Evolutionary conservation across 805 yeast genomes (phyloP).

Genomic region (Candida pseudofarinosa): DNA sequence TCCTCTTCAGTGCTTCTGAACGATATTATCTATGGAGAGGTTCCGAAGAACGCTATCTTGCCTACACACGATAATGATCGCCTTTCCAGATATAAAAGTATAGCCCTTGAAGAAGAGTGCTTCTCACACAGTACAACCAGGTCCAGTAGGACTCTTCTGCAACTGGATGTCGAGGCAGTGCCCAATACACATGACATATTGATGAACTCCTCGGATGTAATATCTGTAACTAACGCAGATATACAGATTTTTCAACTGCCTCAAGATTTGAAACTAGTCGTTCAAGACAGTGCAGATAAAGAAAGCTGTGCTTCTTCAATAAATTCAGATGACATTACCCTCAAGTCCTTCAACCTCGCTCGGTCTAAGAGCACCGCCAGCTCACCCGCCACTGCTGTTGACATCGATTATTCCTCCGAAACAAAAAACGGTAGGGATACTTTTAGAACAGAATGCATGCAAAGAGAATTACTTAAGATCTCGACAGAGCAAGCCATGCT

Average conservation of each 20-base stretch:
- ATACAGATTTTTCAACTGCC: slow-evolving; percentile 6
- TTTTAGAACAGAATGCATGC: background rate
- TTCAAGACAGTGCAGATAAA: background rate
- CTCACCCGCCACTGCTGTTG: background rate
- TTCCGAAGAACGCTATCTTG: background rate
- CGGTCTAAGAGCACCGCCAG: background rate
- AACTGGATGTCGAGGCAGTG: background rate
- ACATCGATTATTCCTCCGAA: no score
- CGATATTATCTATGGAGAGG: background rate
- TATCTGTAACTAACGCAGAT: slow-evolving; percentile 9
- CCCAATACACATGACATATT: background rate
- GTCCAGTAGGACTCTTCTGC: no score
- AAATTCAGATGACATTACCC: background rate
- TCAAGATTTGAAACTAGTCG: background rate
- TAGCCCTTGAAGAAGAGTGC: background rate
- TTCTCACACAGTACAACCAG: background rate
- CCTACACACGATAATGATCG: slow-evolving; percentile 12
- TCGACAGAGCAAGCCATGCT: slow-evolving; percentile 5
- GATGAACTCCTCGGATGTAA: slow-evolving; percentile 1
- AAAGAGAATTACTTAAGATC: background rate
- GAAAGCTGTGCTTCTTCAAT: background rate
- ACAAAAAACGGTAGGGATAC: no score
- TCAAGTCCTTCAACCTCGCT: background rate
- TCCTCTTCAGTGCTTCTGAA: no score
- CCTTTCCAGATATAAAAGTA: slow-evolving; percentile 6